A percentile compares a stretch with the other conserved stretches of the same genome.
Conservation (phyloP, 768 basidiomycete genomes). For the Tylopilus subfusipes region DNA sequence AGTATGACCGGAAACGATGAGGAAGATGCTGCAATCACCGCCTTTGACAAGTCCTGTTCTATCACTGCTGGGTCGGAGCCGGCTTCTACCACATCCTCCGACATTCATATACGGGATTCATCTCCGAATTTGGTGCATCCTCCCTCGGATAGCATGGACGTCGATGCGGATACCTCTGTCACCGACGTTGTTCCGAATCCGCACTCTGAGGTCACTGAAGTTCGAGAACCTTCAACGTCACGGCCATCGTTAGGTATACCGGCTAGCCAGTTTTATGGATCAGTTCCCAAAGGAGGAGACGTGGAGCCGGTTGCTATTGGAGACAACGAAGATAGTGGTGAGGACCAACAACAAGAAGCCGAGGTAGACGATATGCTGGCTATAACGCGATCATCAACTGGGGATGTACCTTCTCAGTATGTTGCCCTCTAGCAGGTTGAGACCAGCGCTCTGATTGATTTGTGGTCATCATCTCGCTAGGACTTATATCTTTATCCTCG, state of each 20-base stretch:
- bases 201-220: neutral
- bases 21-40: conserved; percentile 3
- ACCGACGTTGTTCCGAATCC: neutral
- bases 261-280: conserved; percentile 23
- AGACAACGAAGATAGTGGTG: conserved; percentile 27
- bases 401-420: conserved; percentile 22
- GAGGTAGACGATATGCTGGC: conserved; percentile 32
- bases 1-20: conserved; percentile 15
- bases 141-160: conserved; percentile 26
- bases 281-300: neutral
- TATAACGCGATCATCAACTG: conserved; percentile 13
- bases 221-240: conserved; percentile 1
- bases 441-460: neutral
- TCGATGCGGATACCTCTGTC: conserved; percentile 13
- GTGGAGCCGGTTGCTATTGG: neutral
- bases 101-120: conserved; percentile 8
- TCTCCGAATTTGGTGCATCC: conserved; percentile 20
- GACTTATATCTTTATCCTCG: conserved; percentile 82
- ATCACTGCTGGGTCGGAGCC: conserved; percentile 7
- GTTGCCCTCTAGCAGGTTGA: neutral
- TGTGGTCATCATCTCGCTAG: conserved; percentile 33
- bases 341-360: conserved; percentile 31
- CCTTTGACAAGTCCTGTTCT: conserved; percentile 18
- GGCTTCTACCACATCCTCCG: conserved; percentile 6
- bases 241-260: conserved; percentile 16